phyloP scores from a whole-genome alignment of 768 basidiomycete genomes.

The Lactarius tabidus region DNA sequence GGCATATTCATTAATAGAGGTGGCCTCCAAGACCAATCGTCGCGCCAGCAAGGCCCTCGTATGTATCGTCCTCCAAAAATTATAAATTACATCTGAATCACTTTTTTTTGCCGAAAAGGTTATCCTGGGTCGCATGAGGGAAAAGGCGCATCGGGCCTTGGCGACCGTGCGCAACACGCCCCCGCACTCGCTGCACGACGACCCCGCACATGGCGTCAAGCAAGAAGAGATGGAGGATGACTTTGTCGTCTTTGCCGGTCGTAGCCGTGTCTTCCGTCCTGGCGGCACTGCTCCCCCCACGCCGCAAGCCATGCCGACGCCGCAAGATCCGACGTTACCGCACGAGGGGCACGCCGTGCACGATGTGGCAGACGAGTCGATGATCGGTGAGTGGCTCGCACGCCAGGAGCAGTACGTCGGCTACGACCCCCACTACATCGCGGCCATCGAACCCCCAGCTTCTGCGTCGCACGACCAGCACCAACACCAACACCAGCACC shows the following conservation, averaged over 20 bases:
- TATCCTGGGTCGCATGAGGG: constrained; percentile 54
- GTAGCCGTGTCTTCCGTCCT: constrained; percentile 55
- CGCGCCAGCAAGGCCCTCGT: constrained; percentile 66
- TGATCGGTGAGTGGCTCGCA: constrained; percentile 19
- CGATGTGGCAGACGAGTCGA: background rate
- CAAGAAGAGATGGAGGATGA: constrained; percentile 59
- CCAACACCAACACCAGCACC: constrained; percentile 2
- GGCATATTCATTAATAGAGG: constrained; percentile 61
- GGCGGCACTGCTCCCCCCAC: constrained; percentile 32
- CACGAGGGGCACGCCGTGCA: constrained; percentile 8
- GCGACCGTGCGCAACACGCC: constrained; percentile 38
- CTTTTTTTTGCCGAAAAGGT: constrained; percentile 39
- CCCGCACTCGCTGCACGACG: constrained; percentile 30
- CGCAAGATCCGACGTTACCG: background rate
- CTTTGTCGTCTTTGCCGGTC: constrained; percentile 64
- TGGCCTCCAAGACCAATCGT: constrained; percentile 54
- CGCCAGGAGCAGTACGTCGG: constrained; percentile 10
- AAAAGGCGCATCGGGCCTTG: constrained; percentile 62
- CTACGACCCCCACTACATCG: constrained; percentile 10
- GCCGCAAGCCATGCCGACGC: background rate
- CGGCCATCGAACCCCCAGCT: constrained; percentile 9
- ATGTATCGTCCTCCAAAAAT: constrained; percentile 27
- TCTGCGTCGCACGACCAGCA: background rate
- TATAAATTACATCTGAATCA: background rate
- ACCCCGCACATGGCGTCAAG: constrained; percentile 50